Percentiles rank a stretch among this genome's conserved stretches.
Evolutionary conservation across 768 basidiomycete genomes (phyloP).

Genomic region (Symmetrospora coprosmae): DNA sequence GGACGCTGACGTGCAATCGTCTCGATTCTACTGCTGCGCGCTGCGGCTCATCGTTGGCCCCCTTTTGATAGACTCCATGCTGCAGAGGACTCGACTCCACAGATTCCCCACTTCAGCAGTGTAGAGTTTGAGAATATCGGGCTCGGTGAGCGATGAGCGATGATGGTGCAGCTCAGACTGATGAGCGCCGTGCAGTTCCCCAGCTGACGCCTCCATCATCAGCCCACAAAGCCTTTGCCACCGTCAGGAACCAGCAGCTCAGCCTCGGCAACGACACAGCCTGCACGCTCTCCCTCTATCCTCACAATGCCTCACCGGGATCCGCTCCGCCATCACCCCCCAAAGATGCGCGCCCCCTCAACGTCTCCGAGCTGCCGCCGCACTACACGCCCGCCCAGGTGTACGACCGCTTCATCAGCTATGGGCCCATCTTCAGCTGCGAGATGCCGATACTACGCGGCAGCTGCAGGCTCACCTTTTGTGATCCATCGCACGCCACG

Average conservation of each 20-base stretch:
- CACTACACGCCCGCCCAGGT: slow-evolving; percentile 56
- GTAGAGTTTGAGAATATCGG: slow-evolving; percentile 13
- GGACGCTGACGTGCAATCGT: not conserved
- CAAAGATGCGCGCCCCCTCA: slow-evolving; percentile 59
- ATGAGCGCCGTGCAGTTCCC: too few species aligned
- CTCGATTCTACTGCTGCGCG: not conserved
- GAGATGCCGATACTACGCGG: slow-evolving; percentile 45
- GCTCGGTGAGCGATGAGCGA: not conserved
- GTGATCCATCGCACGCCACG: slow-evolving; percentile 41
- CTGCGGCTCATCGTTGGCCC: not conserved
- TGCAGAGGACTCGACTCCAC: not conserved
- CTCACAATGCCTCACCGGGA: slow-evolving; percentile 56
- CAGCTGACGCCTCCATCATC: slow-evolving; percentile 19
- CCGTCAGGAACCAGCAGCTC: slow-evolving; percentile 60
- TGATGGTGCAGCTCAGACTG: too few species aligned
- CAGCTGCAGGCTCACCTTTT: slow-evolving; percentile 51
- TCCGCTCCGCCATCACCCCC: too few species aligned
- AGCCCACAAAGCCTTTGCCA: slow-evolving; percentile 83
- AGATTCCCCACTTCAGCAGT: not conserved
- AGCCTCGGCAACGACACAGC: slow-evolving; percentile 49
- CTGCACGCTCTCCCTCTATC: slow-evolving; percentile 66
- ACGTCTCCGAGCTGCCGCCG: slow-evolving; percentile 68
- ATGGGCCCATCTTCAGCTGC: slow-evolving; percentile 34
- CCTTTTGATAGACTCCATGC: not conserved
- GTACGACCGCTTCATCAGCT: slow-evolving; percentile 73